Evolutionary conservation across 768 basidiomycete species (phyloP).

Genomic region (Tylopilus rubrobrunneus): DNA sequence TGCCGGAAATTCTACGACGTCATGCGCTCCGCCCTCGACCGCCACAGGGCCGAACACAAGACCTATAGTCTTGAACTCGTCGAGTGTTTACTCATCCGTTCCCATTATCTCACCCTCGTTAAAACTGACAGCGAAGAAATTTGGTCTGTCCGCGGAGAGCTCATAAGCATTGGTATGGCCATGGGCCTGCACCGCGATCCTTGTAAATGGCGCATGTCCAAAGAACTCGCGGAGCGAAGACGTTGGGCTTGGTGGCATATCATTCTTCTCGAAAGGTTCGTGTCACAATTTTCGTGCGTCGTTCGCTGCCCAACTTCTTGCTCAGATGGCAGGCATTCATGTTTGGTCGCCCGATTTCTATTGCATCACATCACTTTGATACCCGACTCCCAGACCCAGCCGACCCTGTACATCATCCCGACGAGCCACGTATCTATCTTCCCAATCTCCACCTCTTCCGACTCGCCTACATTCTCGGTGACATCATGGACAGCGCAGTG

Average conservation of each 20-base stretch:
- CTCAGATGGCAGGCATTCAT: conserved; percentile 83
- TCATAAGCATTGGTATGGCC: conserved; percentile 71
- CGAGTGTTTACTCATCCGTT: conserved; percentile 66
- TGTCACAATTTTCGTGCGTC: conserved; percentile 1
- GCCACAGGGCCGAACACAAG: conserved; percentile 57
- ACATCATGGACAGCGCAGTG: conserved; percentile 82
- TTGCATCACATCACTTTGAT: conserved; percentile 81
- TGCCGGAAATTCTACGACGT: conserved; percentile 67
- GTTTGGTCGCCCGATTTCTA: conserved; percentile 73
- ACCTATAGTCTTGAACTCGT: conserved; percentile 69
- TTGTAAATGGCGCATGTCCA: conserved; percentile 69
- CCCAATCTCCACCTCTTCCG: conserved; percentile 74
- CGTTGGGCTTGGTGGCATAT: conserved; percentile 94
- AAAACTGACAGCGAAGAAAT: conserved; percentile 80
- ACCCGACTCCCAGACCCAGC: conserved; percentile 71
- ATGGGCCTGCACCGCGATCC: conserved; percentile 88
- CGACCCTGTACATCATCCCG: conserved; percentile 39
- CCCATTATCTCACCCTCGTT: conserved; percentile 67
- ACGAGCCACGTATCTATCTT: conserved; percentile 64
- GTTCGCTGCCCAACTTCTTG: conserved; percentile 4
- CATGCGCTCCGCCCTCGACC: conserved; percentile 58
- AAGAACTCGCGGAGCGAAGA: conserved; percentile 68
- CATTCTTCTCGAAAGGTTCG: conserved; percentile 71
- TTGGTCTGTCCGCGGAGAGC: conserved; percentile 71
- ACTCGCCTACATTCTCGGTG: conserved; percentile 74